Evolutionary conservation across 2,329 filamentous ascomycete species (phyloP), one percentile per base, ranked within the genome.

Genomic region (Aaosphaeria pasadenensis): DNA sequence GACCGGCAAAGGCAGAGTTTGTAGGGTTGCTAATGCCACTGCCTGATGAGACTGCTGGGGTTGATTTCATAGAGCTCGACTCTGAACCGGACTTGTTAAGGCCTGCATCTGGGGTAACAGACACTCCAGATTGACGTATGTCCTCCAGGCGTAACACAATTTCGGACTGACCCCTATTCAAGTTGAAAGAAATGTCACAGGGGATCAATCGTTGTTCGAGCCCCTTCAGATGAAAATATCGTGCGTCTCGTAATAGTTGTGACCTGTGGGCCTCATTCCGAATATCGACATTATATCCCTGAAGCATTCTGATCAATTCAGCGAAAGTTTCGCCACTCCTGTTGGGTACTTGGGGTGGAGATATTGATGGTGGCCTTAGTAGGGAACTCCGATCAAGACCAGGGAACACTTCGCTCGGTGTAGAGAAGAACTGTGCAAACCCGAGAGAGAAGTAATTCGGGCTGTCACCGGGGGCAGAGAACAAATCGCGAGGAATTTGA

Each of bases 371-470:
- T 1, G 92, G 92, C 0, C 92, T 86, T 39, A 96, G 82, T 17
- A 96, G 81, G 11, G 85, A 83, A 51, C 85, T 82, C 44, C 89
- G 84, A 49, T 91, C 84, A 1, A 96, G 80, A 1, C 91, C 92
- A 0, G 92, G 92, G 58, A 96, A 96, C 5, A 91, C 81, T 59
- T 95, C 87, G 11, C 82, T 78, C 0, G 88, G 88, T 2, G 83
- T 84, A 11, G 85, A 86, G 74, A 96, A 95, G 78, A 95, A 95
- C 59, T 89, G 82, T 35, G 85, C 87, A 63, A 95, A 96, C 50
- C 91, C 91, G 4, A 96, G 81, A 0, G 90, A 87, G 76, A 97
- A 97, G 78, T 91, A 97, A 70, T 97, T 97, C 9, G 91, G 91
- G n/a, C 84, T 86, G 72, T 97, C 91, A 29, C 91, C 92, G 1